Percentiles rank a stretch among this genome's conserved stretches.
phyloP scores from a whole-genome alignment of 2,329 filamentous ascomycete species.

The Phoma herbarum region DNA sequence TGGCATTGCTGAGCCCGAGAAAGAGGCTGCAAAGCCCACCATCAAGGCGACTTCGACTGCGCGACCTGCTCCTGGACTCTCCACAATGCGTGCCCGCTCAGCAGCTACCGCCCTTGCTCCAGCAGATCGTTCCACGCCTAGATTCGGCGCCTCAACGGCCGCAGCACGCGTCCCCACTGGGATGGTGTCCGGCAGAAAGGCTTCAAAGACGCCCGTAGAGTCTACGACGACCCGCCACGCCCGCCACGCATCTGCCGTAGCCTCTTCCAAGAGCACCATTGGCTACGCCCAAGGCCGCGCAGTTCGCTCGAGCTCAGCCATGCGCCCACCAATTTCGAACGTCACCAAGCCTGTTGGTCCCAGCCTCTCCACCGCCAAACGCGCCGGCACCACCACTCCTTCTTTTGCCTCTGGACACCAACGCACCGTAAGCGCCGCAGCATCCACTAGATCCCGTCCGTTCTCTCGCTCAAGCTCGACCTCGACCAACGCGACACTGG shows the following conservation, averaged over 20 bases:
- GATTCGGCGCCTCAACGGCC: constrained; percentile 52
- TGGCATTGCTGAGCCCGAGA: constrained; percentile 39
- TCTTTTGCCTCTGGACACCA: constrained; percentile 30
- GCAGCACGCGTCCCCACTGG: constrained; percentile 48
- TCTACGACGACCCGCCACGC: constrained; percentile 65
- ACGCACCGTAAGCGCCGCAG: constrained; percentile 27
- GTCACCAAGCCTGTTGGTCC: constrained; percentile 39
- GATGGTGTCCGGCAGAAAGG: constrained; percentile 53
- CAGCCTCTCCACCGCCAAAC: constrained; percentile 35
- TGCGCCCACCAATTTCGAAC: constrained; percentile 50
- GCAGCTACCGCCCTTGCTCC: constrained; percentile 56
- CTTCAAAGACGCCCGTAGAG: constrained; percentile 51
- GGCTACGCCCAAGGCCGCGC: constrained; percentile 83
- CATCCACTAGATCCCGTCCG: constrained; percentile 25
- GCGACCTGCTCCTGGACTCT: constrained; percentile 47
- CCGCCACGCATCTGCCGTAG: constrained; percentile 68
- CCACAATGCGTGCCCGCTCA: constrained; percentile 63
- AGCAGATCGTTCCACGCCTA: constrained; percentile 39
- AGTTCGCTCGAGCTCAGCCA: constrained; percentile 55
- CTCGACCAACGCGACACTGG: constrained; percentile 43
- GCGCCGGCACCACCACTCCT: constrained; percentile 23
- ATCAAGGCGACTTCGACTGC: neutral
- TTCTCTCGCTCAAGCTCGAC: constrained; percentile 49
- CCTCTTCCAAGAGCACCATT: constrained; percentile 80
- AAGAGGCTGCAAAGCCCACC: constrained; percentile 38